A percentile compares a stretch with the other conserved stretches of the same genome.
Conservation (phyloP, 441 rosid species). For the Mallotus japonicus region DNA sequence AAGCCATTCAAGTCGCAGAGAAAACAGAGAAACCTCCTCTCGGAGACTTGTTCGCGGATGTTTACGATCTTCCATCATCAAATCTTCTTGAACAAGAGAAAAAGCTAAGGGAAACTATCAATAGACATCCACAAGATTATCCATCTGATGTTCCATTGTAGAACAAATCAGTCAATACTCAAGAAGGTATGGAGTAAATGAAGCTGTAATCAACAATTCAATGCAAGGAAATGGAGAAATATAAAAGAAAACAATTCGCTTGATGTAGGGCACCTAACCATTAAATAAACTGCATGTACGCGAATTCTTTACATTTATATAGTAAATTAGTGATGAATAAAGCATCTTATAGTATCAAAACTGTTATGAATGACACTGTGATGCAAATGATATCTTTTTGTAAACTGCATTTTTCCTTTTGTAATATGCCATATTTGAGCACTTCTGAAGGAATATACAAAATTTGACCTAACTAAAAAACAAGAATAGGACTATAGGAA, state of each 20-base stretch:
- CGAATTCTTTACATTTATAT: too few relatives aligned
- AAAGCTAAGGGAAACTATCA: slow-evolving; percentile 48
- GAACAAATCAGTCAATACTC: too few relatives aligned
- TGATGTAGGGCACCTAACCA: too few relatives aligned
- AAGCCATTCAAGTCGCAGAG: slow-evolving; percentile 73
- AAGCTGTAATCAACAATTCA: too few relatives aligned
- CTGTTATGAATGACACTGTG: not conserved
- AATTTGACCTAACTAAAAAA: not conserved
- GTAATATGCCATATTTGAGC: not conserved
- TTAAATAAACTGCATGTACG: too few relatives aligned
- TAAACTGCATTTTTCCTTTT: not conserved
- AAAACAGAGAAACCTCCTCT: slow-evolving; percentile 61
- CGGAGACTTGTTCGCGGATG: slow-evolving; percentile 60
- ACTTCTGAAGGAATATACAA: not conserved
- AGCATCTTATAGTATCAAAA: not conserved
- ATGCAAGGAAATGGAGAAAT: too few relatives aligned
- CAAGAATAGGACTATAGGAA: not conserved
- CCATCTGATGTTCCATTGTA: slow-evolving; percentile 55
- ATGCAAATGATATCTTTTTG: too few relatives aligned
- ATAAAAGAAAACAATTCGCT: too few relatives aligned
- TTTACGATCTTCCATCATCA: slow-evolving; percentile 57
- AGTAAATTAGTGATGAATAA: too few relatives aligned
- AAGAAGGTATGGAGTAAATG: too few relatives aligned
- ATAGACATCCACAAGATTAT: slow-evolving; percentile 63
- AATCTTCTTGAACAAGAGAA: slow-evolving; percentile 70